Conservation (phyloP, 176 grass and related monocot species). For the Miscanthus lutarioriparius region DNA sequence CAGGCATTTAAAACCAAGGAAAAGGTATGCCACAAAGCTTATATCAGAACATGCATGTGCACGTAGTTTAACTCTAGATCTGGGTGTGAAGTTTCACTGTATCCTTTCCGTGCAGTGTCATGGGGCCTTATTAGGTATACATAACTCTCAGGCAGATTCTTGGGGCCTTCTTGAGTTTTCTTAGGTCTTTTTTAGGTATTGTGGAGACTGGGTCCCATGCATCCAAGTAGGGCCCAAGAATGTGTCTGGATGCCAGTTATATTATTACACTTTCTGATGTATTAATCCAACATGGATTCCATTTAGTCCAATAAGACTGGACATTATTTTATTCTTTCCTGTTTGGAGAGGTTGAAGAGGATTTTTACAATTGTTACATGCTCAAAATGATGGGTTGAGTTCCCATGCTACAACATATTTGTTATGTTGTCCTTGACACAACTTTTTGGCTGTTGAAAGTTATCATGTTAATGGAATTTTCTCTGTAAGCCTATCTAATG, state of each 20-base stretch:
- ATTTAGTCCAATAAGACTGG: not conserved
- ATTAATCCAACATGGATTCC: not conserved
- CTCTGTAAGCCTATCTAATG: not conserved
- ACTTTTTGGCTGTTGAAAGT: not conserved
- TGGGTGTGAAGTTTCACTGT: constrained; percentile 12
- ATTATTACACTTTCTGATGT: not conserved
- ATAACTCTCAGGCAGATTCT: not conserved
- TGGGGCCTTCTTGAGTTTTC: not conserved
- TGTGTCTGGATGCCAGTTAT: constrained; percentile 25
- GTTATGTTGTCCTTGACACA: constrained; percentile 2
- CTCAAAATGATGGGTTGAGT: not conserved
- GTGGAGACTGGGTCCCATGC: not conserved
- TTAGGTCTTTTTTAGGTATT: not conserved
- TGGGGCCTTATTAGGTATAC: not conserved
- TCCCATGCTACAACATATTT: constrained; percentile 14
- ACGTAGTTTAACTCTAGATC: not conserved
- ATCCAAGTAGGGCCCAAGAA: not conserved
- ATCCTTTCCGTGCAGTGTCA: not conserved
- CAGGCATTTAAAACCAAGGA: constrained; percentile 67
- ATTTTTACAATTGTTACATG: constrained; percentile 1
- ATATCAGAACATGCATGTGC: not conserved
- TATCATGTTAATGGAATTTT: not conserved
- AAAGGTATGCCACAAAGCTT: constrained; percentile 51
- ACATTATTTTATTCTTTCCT: not conserved
- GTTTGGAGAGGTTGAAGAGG: not conserved